Evolutionary conservation across 495 filamentous ascomycete genomes (phyloP), one percentile per base, ranked within the genome.

Genomic region (Aspergillus conjunctus): DNA sequence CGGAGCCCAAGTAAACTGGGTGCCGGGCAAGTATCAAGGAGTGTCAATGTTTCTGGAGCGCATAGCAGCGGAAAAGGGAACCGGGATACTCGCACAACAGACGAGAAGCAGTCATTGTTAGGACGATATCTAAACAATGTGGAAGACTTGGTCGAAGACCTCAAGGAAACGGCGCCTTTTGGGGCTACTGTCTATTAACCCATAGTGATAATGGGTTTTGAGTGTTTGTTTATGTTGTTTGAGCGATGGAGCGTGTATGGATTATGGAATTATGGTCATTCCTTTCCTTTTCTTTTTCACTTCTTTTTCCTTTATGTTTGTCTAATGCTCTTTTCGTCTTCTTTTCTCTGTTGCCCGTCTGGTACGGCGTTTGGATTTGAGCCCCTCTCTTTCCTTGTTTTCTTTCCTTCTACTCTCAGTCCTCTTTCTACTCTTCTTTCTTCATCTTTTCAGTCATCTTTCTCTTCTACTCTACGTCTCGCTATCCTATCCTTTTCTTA

Each of bases 141-240:
- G 37, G 92, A 96, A 60, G 92, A 93, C 66, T 76, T 98, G 65
- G 88, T 98, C 21, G 88, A 90, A 70, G 94, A 98, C 74, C 69
- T 98, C 63, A 88, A 88, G 68, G 92, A 91, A 77, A 91, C 88
- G 54, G 87, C 78, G 43, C 78, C 78, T 20, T 80, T 80, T 55
- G 78, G 78, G 26, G 73, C 76, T 11, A 77, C 76, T 21, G 77
- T 80, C 37, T 78, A 77, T 59, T 80, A 62, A 57, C 31, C 37
- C 26, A 31, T 2, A 39, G 33, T 54, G 43, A 60, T 49, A 22
- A 61, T 56, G 33, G 39, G 37, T 59, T 60, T 33, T 49, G 53
- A 55, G 14, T 56, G 31, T 22, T 43, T 50, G 57, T 37, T 30
- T 45, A 61, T 58, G 41, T 60, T 56, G 65, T 68, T 26, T 68